These are phyloP conservation scores for Paraphaeosphaeria sporulosa DNA, from an alignment of 2,329 filamentous ascomycete genomes.

Conservation along the genomic window DNA sequence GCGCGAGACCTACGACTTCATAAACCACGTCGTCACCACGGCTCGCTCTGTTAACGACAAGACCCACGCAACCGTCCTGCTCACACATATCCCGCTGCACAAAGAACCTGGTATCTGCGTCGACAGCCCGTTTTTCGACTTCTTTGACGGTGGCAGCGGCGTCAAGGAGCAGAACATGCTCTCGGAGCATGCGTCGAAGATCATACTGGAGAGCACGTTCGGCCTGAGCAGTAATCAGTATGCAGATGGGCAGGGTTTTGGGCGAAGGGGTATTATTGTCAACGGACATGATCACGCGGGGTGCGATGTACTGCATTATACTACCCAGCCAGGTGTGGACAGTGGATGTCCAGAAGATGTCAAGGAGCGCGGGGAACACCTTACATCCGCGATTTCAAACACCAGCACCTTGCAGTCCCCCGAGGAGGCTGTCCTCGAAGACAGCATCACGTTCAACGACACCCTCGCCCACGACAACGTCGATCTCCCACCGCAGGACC, in stretches of 20 bases:
- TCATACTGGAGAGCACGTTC: constrained; percentile 83
- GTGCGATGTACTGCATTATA: constrained; percentile 86
- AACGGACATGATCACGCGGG: constrained; percentile 96
- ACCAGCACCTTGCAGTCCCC: neutral
- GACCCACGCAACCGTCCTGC: constrained; percentile 78
- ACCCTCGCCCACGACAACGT: constrained; percentile 6
- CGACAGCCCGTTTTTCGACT: constrained; percentile 83
- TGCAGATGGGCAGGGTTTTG: constrained; percentile 68
- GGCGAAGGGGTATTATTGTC: constrained; percentile 78
- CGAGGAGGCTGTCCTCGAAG: constrained; percentile 8
- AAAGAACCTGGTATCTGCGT: constrained; percentile 84
- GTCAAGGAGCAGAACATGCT: constrained; percentile 93
- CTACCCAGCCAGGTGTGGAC: constrained; percentile 27
- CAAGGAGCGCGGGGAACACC: constrained; percentile 24
- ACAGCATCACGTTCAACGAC: constrained; percentile 8
- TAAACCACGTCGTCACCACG: constrained; percentile 71
- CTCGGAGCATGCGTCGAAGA: constrained; percentile 70
- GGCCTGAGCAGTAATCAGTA: constrained; percentile 72
- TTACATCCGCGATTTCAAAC: constrained; percentile 18
- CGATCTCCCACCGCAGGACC: neutral
- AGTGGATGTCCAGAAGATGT: constrained; percentile 22
- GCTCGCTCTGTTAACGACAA: constrained; percentile 67
- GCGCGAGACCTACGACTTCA: constrained; percentile 77
- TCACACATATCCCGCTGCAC: constrained; percentile 92
- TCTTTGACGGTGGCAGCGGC: constrained; percentile 69